phyloP scores from a whole-genome alignment of 2,329 filamentous ascomycete genomes.

The Escovopsis sp. region DNA sequence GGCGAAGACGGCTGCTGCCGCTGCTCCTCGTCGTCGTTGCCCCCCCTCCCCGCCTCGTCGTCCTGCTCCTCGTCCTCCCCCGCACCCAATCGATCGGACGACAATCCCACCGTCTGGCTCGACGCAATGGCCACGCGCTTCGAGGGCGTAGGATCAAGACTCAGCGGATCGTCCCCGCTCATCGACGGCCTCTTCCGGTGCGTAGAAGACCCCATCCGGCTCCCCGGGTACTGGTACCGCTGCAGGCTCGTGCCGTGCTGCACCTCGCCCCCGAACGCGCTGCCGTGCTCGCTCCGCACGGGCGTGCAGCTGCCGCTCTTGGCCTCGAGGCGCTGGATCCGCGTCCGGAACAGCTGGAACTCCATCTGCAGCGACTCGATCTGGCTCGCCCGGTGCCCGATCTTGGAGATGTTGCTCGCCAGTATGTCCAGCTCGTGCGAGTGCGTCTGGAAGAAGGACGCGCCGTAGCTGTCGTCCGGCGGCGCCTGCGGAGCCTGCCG shows the following conservation, averaged over 20 bases:
- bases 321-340: conserved; percentile 21
- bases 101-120: neutral
- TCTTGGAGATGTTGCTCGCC: conserved; percentile 23
- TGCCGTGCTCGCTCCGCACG: conserved; percentile 1
- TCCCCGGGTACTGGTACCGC: conserved; percentile 3
- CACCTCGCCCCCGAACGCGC: neutral
- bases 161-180: conserved; percentile 7
- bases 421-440: conserved; percentile 25
- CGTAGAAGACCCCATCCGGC: neutral
- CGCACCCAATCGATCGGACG: too few relatives aligned
- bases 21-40: too few relatives aligned
- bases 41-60: too few relatives aligned
- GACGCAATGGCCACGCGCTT: conserved; percentile 15
- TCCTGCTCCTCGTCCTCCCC: too few relatives aligned
- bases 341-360: conserved; percentile 23
- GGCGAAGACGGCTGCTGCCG: conserved; percentile 9
- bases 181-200: conserved; percentile 9
- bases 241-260: neutral
- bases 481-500: too few relatives aligned
- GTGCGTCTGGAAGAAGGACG: conserved; percentile 9
- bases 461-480: conserved; percentile 1
- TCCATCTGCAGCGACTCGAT: conserved; percentile 28
- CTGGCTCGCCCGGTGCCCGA: conserved; percentile 22
- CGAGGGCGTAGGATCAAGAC: conserved; percentile 6
- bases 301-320: conserved; percentile 1